Evolutionary conservation across 768 basidiomycete species (phyloP).

Genomic region (Boletus eberwhitei): DNA sequence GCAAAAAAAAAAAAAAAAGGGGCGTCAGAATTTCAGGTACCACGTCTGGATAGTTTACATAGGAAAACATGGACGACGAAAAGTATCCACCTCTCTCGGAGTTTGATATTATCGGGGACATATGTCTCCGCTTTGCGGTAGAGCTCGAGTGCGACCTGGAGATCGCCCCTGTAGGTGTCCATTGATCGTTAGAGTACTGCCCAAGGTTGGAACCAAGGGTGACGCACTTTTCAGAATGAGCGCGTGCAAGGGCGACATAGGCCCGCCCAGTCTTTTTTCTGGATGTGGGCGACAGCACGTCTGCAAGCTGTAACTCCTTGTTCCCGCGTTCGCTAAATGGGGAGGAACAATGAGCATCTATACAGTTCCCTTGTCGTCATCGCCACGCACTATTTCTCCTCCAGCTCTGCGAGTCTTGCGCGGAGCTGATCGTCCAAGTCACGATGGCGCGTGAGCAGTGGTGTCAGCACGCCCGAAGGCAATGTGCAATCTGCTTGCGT

Average conservation of each 20-base stretch:
- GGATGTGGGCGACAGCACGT: conserved; percentile 66
- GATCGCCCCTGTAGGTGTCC: conserved; percentile 54
- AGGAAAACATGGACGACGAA: conserved; percentile 65
- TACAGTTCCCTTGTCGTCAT: neutral
- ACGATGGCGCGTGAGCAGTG: conserved; percentile 58
- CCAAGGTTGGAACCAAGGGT: neutral
- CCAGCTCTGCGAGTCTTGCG: conserved; percentile 61
- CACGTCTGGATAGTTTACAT: conserved; percentile 45
- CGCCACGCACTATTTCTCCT: conserved; percentile 65
- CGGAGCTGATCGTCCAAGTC: conserved; percentile 70
- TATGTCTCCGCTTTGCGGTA: conserved; percentile 80
- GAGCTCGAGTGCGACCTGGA: conserved; percentile 75
- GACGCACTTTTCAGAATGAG: conserved; percentile 75
- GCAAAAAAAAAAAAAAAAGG: conserved; percentile 28
- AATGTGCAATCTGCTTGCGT: conserved; percentile 16
- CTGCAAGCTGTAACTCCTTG: conserved; percentile 58
- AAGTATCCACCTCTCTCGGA: conserved; percentile 85
- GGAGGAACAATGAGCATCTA: conserved; percentile 12
- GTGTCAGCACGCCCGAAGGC: conserved; percentile 48
- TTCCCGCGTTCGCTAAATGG: conserved; percentile 52
- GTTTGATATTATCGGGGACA: conserved; percentile 82
- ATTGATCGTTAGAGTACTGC: neutral
- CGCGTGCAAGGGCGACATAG: conserved; percentile 78
- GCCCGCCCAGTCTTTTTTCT: conserved; percentile 81
- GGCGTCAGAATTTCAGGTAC: conserved; percentile 40